Conservation (phyloP, 2,329 filamentous ascomycete species). For the Fusarium scirpi region DNA sequence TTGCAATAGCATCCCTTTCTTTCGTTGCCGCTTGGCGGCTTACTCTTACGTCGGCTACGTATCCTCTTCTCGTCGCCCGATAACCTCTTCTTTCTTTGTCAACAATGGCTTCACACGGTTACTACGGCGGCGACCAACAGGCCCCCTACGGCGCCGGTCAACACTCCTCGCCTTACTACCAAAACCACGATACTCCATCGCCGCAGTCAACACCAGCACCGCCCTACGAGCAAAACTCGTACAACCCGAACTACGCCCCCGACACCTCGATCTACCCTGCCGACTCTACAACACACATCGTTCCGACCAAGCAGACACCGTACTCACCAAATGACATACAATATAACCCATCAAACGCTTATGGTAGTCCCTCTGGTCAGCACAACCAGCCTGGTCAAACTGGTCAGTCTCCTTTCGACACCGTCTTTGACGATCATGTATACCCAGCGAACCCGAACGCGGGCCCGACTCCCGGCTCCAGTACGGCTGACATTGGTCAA, state of each 20-base stretch:
- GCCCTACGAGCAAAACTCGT: slow-evolving; percentile 51
- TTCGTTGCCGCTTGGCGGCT: slow-evolving; percentile 41
- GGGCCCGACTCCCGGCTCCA: slow-evolving; percentile 50
- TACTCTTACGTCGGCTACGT: slow-evolving; percentile 14
- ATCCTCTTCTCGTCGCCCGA: slow-evolving; percentile 22
- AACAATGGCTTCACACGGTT: slow-evolving; percentile 73
- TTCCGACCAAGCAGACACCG: slow-evolving; percentile 38
- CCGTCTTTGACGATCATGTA: slow-evolving; percentile 75
- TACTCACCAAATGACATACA: slow-evolving; percentile 41
- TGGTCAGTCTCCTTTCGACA: slow-evolving; percentile 69
- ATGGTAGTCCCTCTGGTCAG: slow-evolving; percentile 46
- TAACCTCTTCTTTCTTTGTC: slow-evolving; percentile 12
- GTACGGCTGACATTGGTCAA: slow-evolving; percentile 55
- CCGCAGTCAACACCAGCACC: slow-evolving; percentile 54
- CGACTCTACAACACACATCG: slow-evolving; percentile 31
- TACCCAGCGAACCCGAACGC: slow-evolving; percentile 67
- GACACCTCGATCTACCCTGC: slow-evolving; percentile 39
- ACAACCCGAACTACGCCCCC: slow-evolving; percentile 47
- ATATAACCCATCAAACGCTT: slow-evolving; percentile 39
- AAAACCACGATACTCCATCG: slow-evolving; percentile 57
- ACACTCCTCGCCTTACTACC: slow-evolving; percentile 58
- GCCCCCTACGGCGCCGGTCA: slow-evolving; percentile 52
- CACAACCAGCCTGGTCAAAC: slow-evolving; percentile 51
- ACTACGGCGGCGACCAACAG: slow-evolving; percentile 60
- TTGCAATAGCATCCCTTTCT: slow-evolving; percentile 30